These are phyloP conservation scores for Gossypium gossypioides DNA, from an alignment of 441 rosid species.

Conservation along the genomic window DNA sequence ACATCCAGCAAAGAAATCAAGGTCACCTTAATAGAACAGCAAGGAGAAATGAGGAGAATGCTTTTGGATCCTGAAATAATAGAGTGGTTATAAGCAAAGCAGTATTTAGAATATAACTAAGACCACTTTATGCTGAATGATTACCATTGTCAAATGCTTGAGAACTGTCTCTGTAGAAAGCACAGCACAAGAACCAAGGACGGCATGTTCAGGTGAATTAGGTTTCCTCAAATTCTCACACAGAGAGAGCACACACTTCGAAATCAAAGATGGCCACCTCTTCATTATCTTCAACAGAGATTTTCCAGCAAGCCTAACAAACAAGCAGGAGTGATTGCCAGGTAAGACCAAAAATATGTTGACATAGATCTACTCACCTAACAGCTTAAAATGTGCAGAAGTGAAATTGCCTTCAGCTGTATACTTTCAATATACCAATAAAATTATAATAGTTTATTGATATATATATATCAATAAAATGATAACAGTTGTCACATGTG, in stretches of 20 bases:
- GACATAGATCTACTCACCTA: background rate
- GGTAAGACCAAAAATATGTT: background rate
- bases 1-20: conserved; percentile 9
- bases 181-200: conserved; percentile 91
- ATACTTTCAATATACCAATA: conserved; percentile 1
- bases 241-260: conserved; percentile 77
- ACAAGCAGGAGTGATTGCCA: conserved; percentile 28
- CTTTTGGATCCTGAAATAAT: conserved; percentile 68
- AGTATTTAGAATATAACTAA: conserved; percentile 7
- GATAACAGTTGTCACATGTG: background rate
- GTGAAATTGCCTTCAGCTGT: background rate
- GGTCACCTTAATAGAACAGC: conserved; percentile 88
- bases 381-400: background rate
- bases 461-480: background rate
- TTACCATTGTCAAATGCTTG: conserved; percentile 88
- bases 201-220: conserved; percentile 60
- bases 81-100: conserved; percentile 28
- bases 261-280: conserved; percentile 91
- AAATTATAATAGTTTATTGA: background rate
- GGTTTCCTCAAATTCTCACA: conserved; percentile 58
- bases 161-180: conserved; percentile 87
- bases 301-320: conserved; percentile 84
- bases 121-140: conserved; percentile 22
- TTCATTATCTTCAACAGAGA: conserved; percentile 84
- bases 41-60: conserved; percentile 72